Evolutionary conservation across 2,329 filamentous ascomycete species (phyloP), one percentile per base, ranked within the genome.

Genomic region (Colletotrichum agaves): DNA sequence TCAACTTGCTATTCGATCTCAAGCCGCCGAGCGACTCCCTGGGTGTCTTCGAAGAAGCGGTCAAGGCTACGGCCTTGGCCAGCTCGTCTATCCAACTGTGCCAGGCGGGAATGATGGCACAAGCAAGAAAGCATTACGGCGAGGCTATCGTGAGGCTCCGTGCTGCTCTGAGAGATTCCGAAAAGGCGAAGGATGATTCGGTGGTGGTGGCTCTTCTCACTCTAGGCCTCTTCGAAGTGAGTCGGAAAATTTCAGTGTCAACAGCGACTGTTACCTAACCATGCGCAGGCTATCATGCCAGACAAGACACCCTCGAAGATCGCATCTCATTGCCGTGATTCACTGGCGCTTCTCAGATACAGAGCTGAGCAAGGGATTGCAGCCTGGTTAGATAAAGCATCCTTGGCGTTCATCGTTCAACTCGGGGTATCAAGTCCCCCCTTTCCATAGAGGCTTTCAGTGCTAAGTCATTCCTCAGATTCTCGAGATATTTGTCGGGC

Each of bases 11-110:
- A 15, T 12, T 59, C 0, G 43, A 37, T 13, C n/a, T 55, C 17
- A 57, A 56, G n/a, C 55, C 41, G 33, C 23, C 41, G 69, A 21
- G 13, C 12, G 72, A 76, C 46, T 73, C 71, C 33, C 69, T 70
- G 37, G 63, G 31, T 4, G 55, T 43, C 31, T 67, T 69, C 4
- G 43, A 59, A 11, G 53, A 63, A 21, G 67, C 49, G 15, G 27
- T 69, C 27, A 55, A 60, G 41, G 67, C 67, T 27, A 68, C 67
- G n/a, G 67, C 67, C 35, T 8, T 69, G 31, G 67, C 63, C 6
- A 67, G 55, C 21, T 55, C 55, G 3, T 55, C 63, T 8, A 21
- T 55, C 3, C 63, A 61, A 31, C n/a, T 41, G 39, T 46, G 17
- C 17, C 63, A 68, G 55, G 15, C 44, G 33, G 55, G 53, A 7